Evolutionary conservation across 306 rosid species (phyloP).

Genomic region (Prinsepia uniflora): DNA sequence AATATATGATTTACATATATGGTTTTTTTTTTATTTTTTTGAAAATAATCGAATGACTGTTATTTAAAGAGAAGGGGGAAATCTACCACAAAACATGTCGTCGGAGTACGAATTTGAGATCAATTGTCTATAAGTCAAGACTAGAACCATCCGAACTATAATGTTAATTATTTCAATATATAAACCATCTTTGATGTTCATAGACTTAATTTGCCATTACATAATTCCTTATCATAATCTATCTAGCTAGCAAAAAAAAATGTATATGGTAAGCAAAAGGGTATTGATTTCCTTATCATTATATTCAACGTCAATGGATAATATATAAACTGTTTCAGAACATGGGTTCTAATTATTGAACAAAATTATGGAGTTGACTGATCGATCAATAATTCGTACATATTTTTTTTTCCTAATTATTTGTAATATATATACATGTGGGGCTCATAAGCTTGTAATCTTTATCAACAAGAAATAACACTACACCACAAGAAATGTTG

Average conservation of each 20-base stretch:
- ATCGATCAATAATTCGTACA: background rate
- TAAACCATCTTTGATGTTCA: background rate
- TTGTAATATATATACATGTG: background rate
- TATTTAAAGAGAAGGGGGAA: too few relatives aligned
- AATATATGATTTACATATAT: too few relatives aligned
- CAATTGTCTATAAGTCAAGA: too few relatives aligned
- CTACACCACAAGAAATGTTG: background rate
- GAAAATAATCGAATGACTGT: too few relatives aligned
- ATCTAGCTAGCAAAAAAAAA: background rate
- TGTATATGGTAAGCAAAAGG: background rate
- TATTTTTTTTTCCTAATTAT: background rate
- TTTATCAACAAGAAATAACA: background rate
- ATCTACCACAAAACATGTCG: too few relatives aligned
- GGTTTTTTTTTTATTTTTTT: too few relatives aligned
- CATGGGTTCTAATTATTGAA: constrained; percentile 8
- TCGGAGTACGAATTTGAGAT: too few relatives aligned
- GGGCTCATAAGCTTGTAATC: background rate
- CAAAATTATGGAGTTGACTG: background rate
- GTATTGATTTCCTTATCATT: constrained; percentile 17
- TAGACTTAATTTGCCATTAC: background rate
- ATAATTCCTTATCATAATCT: background rate
- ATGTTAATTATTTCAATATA: background rate
- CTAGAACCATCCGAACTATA: background rate
- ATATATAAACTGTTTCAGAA: constrained; percentile 5
- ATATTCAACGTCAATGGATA: background rate